Percentiles rank a stretch among this genome's conserved stretches.
Evolutionary conservation across 306 rosid species (phyloP).

Genomic region (Prinsepia uniflora): DNA sequence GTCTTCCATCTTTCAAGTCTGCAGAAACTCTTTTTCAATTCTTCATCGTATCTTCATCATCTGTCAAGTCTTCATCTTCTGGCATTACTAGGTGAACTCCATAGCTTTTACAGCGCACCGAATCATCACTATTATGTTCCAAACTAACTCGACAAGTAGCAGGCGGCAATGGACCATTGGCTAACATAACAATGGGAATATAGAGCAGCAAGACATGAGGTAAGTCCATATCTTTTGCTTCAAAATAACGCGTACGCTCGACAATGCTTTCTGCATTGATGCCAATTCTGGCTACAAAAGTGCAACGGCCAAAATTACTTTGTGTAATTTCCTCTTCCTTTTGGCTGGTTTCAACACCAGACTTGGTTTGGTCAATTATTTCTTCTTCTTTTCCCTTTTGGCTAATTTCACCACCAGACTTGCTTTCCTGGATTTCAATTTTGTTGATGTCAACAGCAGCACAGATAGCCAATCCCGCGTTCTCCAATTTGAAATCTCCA

Average conservation of each 20-base stretch:
- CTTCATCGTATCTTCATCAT: no score
- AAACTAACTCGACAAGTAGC: not conserved
- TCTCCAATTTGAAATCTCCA: not conserved
- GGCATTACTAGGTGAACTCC: slow-evolving; percentile 4
- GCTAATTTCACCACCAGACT: no score
- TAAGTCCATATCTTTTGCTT: no score
- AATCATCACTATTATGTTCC: not conserved
- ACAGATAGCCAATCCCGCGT: not conserved
- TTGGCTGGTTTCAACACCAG: not conserved
- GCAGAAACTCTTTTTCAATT: no score
- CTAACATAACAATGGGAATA: not conserved
- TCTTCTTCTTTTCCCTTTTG: not conserved
- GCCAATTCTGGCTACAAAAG: no score
- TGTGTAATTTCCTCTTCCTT: not conserved
- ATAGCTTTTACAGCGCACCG: not conserved
- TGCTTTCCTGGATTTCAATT: no score
- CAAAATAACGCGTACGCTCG: no score
- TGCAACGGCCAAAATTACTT: no score
- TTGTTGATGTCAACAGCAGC: no score
- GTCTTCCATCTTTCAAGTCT: no score
- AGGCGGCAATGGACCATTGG: not conserved
- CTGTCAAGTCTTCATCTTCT: no score
- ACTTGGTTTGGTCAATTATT: not conserved
- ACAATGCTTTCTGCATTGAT: no score
- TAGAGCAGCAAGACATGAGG: not conserved